Base-by-base conservation (phyloP, 2,329 filamentous ascomycete species). In the Bipolaris cookei region DNA sequence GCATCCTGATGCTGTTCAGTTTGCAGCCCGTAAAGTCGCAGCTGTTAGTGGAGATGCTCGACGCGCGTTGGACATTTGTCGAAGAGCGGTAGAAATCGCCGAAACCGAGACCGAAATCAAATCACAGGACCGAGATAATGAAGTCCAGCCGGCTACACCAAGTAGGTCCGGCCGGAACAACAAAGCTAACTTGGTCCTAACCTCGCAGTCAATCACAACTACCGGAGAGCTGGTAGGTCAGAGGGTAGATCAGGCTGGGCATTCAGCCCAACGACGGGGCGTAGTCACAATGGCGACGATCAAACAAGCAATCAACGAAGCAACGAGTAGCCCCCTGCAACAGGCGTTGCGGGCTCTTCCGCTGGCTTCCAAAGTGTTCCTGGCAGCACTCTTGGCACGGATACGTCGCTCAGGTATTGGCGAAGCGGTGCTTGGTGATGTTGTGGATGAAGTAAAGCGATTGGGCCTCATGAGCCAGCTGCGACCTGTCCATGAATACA, bases 41-140 rank as follows among this genome's bases (percentile, higher is more conserved):
- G 94, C 95, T 37, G 96, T 99, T 42, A 96, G 91, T 63, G 96
- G 95, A 57, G 95, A 99, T 70, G 95, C 95, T 16, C 85, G 95
- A 54, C 87, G 95, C 62, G 95, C 93, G 1, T 83, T 99, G 18
- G 95, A 99, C 70, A 98, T 99, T 58, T 99, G 96, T 75, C 87
- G 95, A 28, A 87, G 95, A 62, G 95, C 95, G 1, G 95, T 99
- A 13, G 95, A 99, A 77, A 87, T 99, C 23, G 95, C 94, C 28
- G 95, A 99, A 76, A 84, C 89, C 47, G 90, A 94, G 59, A 71
- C 89, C 47, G 89, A 94, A 59, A 73, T 71, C n/a, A 64, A 76
- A 49, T 61, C 64, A 56, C 66, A 68, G 66, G 45, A 61, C 59
- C 55, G 66, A 69, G 65, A 70, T 25, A 68, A 75, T 21, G 66